Conservation (phyloP, 108 stramenopile genomes). For the Cylindrotheca closterium region DNA sequence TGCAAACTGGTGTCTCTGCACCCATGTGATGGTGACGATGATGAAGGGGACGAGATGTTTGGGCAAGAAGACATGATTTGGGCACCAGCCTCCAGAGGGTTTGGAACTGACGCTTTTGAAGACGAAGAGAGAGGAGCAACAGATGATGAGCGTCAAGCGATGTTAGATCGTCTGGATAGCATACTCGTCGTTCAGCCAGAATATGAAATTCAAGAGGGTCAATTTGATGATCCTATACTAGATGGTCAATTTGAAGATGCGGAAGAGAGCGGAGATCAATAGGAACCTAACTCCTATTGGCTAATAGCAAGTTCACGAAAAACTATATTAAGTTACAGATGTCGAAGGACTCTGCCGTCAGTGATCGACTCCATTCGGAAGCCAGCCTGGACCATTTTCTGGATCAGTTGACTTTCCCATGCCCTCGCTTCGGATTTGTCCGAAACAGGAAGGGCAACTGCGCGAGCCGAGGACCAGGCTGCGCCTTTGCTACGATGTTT, state of each 20-base stretch:
- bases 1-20: conserved; percentile 62
- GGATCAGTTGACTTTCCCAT: conserved; percentile 72
- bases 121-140: conserved; percentile 23
- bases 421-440: conserved; percentile 69
- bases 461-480: conserved; percentile 38
- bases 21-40: conserved; percentile 49
- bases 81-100: conserved; percentile 9
- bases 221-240: conserved; percentile 61
- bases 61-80: conserved; percentile 33
- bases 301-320: no score
- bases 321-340: no score
- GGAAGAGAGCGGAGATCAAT: neutral
- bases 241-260: conserved; percentile 28
- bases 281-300: neutral
- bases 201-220: conserved; percentile 54
- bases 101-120: conserved; percentile 13
- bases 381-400: conserved; percentile 53
- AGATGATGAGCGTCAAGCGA: conserved; percentile 45
- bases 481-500: conserved; percentile 67
- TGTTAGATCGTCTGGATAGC: conserved; percentile 51
- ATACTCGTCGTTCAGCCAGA: conserved; percentile 70
- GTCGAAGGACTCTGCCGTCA: conserved; percentile 51
- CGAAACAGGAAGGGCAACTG: conserved; percentile 51
- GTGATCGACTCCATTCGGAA: conserved; percentile 55
- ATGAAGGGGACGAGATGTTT: conserved; percentile 20